Evolutionary conservation across 225 moss, liverwort and hornwort species (phyloP), one percentile per base, ranked within the genome.

Genomic region (Lunularia cruciata): DNA sequence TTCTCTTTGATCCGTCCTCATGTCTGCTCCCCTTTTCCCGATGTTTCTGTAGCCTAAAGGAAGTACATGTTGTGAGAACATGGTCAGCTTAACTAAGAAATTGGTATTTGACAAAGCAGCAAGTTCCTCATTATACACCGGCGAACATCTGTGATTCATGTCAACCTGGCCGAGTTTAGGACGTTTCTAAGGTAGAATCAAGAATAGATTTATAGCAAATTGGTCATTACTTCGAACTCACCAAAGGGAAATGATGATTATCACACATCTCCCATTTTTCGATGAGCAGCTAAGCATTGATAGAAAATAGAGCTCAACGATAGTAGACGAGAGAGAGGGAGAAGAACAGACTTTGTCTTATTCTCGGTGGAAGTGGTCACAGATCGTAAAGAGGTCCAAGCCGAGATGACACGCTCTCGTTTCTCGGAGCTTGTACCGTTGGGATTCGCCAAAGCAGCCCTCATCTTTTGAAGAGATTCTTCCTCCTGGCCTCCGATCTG

Each of bases 341-440:
- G 2, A 1, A 36, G 0, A 35, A 18, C 58, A 0, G 19, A 79
- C 79, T 71, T 75, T 12, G 18, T 72, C 75, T 66, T 65, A 25
- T 68, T 56, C 6, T 71, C 75, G 46, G 75, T 42, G 30, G 75
- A 54, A 56, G 32, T 67, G 36, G 75, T 67, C 12, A 72, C 79
- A 48, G 79, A 80, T 18, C 62, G 76, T 25, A 81, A 73, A 65
- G 57, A 68, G 30, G 52, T 76, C 81, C 81, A 81, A 9, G 81
- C 81, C 42, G 76, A 59, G 25, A 52, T 3, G 2, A 81, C 63
- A 45, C 76, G 72, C 39, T 65, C 72, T 43, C 73, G 72, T 54
- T 73, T 81, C 57, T 81, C 81, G 3, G 49, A 31, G 34, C 22
- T 57, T 3, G 76, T 81, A 63, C 81, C 81, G 36, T 75, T 76